A percentile compares a stretch with the other conserved stretches of the same genome.
These are phyloP conservation scores for Parachaetomium inaequale DNA, from an alignment of 495 filamentous ascomycete species.

Conservation along the genomic window DNA sequence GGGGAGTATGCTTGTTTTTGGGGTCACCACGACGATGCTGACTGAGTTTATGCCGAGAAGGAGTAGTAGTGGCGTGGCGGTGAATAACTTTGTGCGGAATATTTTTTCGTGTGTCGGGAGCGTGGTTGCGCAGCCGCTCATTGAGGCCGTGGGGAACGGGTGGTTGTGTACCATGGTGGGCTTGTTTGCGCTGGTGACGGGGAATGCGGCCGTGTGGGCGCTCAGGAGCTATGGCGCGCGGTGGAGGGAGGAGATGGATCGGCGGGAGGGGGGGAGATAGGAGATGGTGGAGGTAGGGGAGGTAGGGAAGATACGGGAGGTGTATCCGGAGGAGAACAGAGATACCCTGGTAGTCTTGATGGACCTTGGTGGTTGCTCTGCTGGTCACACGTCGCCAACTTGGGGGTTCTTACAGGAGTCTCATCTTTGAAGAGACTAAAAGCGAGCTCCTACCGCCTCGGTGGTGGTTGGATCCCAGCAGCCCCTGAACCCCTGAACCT, in stretches of 20 bases:
- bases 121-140: slow-evolving; percentile 70
- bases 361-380: too few species aligned
- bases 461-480: too few species aligned
- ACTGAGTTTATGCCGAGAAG: slow-evolving; percentile 85
- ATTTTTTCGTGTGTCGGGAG: slow-evolving; percentile 78
- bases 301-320: not conserved
- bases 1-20: slow-evolving; percentile 86
- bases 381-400: too few species aligned
- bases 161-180: slow-evolving; percentile 85
- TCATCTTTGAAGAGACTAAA: too few species aligned
- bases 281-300: slow-evolving; percentile 22
- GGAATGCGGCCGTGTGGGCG: slow-evolving; percentile 55
- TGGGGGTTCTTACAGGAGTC: too few species aligned
- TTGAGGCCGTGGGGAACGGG: slow-evolving; percentile 78
- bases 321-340: not conserved
- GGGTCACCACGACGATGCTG: slow-evolving; percentile 72
- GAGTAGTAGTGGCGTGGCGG: slow-evolving; percentile 72
- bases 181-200: slow-evolving; percentile 54
- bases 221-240: slow-evolving; percentile 62
- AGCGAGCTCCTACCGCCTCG: too few species aligned
- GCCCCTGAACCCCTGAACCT: too few species aligned
- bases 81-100: slow-evolving; percentile 84
- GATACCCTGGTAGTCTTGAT: not conserved
- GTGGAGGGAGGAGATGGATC: slow-evolving; percentile 70
- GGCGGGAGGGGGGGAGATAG: slow-evolving; percentile 19